Conservation (phyloP, 768 basidiomycete species). For the Phaffia australis region DNA sequence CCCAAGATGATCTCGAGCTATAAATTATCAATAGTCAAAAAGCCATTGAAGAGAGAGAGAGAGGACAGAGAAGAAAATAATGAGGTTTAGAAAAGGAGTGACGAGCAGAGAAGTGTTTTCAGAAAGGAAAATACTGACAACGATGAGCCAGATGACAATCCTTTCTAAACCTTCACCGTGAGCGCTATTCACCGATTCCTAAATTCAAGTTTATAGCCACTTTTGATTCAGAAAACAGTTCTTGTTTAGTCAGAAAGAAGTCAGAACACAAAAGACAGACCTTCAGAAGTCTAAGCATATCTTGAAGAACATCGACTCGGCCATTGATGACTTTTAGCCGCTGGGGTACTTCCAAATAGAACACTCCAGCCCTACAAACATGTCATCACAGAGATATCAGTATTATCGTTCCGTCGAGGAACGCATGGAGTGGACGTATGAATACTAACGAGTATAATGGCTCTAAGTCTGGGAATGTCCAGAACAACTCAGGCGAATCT, state of each 20-base stretch:
- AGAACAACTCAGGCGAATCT: slow-evolving; percentile 23
- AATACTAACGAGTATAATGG: slow-evolving; percentile 52
- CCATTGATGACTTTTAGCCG: slow-evolving; percentile 85
- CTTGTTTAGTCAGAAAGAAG: not conserved
- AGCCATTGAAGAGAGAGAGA: no score
- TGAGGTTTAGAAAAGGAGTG: no score
- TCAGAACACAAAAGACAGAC: slow-evolving; percentile 40
- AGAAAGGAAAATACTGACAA: not conserved
- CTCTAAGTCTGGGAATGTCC: slow-evolving; percentile 86
- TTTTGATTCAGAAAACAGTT: not conserved
- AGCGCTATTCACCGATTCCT: slow-evolving; percentile 26
- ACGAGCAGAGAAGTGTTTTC: no score
- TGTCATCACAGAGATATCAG: not conserved
- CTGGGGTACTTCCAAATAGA: slow-evolving; percentile 90
- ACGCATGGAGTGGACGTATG: not conserved
- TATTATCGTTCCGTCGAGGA: no score
- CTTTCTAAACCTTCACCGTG: slow-evolving; percentile 25
- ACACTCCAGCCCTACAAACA: slow-evolving; percentile 12
- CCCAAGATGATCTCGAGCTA: no score
- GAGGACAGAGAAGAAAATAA: no score
- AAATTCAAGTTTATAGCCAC: not conserved
- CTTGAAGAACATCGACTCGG: slow-evolving; percentile 89
- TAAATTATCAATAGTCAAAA: no score
- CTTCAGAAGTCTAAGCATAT: slow-evolving; percentile 89
- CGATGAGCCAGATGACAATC: slow-evolving; percentile 26